Evolutionary conservation across 176 grass and related monocot genomes (phyloP), one percentile per base, ranked within the genome.

Genomic region (Chloris gayana): DNA sequence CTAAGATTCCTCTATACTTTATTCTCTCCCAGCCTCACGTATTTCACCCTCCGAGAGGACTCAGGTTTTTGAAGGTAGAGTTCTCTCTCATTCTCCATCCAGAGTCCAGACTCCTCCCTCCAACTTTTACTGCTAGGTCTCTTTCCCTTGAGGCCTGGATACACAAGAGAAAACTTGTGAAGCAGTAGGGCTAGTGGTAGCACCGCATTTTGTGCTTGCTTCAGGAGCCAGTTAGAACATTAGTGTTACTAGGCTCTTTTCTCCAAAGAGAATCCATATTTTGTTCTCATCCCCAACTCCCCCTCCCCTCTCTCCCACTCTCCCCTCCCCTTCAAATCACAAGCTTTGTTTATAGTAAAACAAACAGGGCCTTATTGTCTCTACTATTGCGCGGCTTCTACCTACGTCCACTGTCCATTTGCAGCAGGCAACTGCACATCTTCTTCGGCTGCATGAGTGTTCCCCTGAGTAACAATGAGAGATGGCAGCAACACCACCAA

Each of bases 401-500:
- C 63, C 11, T 68, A 56, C 76, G 80, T 70, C 51, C 27, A 76
- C 73, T 54, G 60, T 14, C 81, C 66, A 82, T 84, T 61, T 14
- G 67, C 82, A 76, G 82, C 69, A 79, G 83, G 78, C 63, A 35
- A 53, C 64, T 76, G 57, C 57, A 14, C 58, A n/a, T 58, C 56
- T 79, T 86, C 56, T 58, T 81, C 32, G 30, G 65, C 79, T 91
- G 88, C 84, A 91, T 94, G 92, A 91, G 86, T 57, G 81, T 70
- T 79, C 67, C 47, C 68, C 75, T 69, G 71, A 84, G 78, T 64
- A 91, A 91, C 84, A 89, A 94, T 94, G 92, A 91, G 86, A 87
- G 89, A 94, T 91, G 89, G 61, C 56, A 87, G 66, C 82, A 81
- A 70, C 70, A 75, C 82, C 82, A 84, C 87, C 83, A 91, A 94